Base-by-base conservation (phyloP, 2,329 filamentous ascomycete species). In the Dichotomopilus funicola region DNA sequence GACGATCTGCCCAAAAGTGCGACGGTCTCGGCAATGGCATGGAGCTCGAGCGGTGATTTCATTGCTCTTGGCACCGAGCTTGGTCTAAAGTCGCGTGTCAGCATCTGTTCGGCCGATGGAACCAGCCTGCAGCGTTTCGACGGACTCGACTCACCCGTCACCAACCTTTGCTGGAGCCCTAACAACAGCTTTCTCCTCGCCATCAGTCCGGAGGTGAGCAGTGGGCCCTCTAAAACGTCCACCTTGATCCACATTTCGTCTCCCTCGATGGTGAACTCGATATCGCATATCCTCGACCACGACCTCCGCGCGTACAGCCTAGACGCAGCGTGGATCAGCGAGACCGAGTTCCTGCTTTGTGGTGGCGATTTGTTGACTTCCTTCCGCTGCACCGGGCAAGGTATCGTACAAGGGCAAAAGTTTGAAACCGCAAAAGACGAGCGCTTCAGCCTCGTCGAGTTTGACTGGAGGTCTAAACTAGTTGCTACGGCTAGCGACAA, bases 81-180 rank as follows among this genome's bases (percentile, higher is more conserved):
- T 4, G 78, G 74, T 19, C 75, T 73, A 40, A 78, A 78, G 48
- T 76, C 78, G 2, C 71, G 72, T 44, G 75, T 86, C 27, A 78
- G 76, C 55, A 75, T 86, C 13, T 84, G 80, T 77, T 73, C 73
- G 7, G 70, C 72, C 1, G 78, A 82, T 56, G 82, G 82, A 13
- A 72, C 70, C 33, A 72, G 73, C 51, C 62, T 81, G 31, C 74
- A 81, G 49, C 73, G 76, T 27, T 79, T 82, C 66, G 78, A 82
- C 60, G 74, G 79, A 33, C 72, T 79, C 40, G 81, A 84, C 61
- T 75, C 81, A n/a, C 82, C 82, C 11, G 73, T 86, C 48, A 77
- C 83, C 62, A 83, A 82, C 65, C 71, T 86, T 27, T 75, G 76
- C 47, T 86, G 83, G 82, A 85, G 81, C 64, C 78, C 77, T 1